These are phyloP conservation scores for Quercus dentata DNA, from an alignment of 306 rosid species.

Conservation along the genomic window DNA sequence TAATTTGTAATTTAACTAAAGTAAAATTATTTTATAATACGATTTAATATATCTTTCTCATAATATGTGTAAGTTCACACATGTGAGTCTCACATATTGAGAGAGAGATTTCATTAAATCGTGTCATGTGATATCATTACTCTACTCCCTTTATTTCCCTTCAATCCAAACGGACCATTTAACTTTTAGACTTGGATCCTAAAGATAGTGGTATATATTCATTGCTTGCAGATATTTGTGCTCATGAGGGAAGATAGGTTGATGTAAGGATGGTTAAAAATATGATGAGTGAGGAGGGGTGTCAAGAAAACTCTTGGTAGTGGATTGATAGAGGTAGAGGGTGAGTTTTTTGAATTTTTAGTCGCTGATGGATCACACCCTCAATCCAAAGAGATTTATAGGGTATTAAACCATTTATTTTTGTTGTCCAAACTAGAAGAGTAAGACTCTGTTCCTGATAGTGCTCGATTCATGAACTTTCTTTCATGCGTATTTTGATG, in stretches of 20 bases:
- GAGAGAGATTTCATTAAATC: too few relatives aligned
- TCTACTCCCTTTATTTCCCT: too few relatives aligned
- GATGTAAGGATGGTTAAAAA: slow-evolving; percentile 63
- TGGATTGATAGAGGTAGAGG: slow-evolving; percentile 62
- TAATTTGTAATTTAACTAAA: too few relatives aligned
- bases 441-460: slow-evolving; percentile 11
- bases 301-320: slow-evolving; percentile 68
- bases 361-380: slow-evolving; percentile 72
- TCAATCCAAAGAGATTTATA: slow-evolving; percentile 53
- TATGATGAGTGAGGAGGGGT: slow-evolving; percentile 67
- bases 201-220: slow-evolving; percentile 65
- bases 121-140: too few relatives aligned
- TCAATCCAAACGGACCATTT: too few relatives aligned
- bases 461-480: not conserved
- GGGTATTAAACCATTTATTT: slow-evolving; percentile 36
- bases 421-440: slow-evolving; percentile 39
- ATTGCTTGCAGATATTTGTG: slow-evolving; percentile 55
- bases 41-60: too few relatives aligned
- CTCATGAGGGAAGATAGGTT: slow-evolving; percentile 53
- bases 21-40: too few relatives aligned
- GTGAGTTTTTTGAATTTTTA: slow-evolving; percentile 55
- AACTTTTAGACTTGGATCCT: slow-evolving; percentile 53
- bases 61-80: too few relatives aligned
- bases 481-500: too few relatives aligned
- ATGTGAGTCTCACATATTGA: too few relatives aligned